Base-by-base conservation (phyloP, 345 rosid genomes). In the Streptanthus diversifolius region DNA sequence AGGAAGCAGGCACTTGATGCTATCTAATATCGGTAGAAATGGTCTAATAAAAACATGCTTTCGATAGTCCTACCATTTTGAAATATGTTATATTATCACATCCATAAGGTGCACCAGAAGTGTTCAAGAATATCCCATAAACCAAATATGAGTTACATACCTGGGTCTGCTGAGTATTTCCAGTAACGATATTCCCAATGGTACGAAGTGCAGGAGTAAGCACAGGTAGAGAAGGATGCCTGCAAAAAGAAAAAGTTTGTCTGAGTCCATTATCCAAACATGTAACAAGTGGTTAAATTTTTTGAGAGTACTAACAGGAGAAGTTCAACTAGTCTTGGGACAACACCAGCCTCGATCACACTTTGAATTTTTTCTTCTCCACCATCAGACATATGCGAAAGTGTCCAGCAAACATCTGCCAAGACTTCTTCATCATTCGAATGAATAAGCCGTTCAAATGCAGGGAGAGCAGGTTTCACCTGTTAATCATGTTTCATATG, bases 131-230 rank as follows among this genome's bases (percentile, higher is more conserved):
- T 4, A 29, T 24, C 13, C 19, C n/a, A 25, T 63, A 18, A 41
- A 25, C 8, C 40, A 54, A 9, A 52, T 24, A 24, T 37, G 72
- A 22, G 41, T 47, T 25, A 15, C 41, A 65, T 45, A 84, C 85
- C 82, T 82, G 83, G 33, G 88, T 89, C 73, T 87, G 95, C 76
- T 74, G 62, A 72, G 83, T 85, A 77, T 91, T 89, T 45, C 96
- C 97, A 8, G 93, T 82, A 51, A 84, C 96, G 62, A 91, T 88
- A 71, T 89, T 89, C 52, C 97, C 93, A 57, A 89, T 83, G 5
- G 86, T 76, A 12, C 90, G 92, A 21, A 92, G 83, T 32, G 90
- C 98, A 73, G 97, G 96, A 76, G 82, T 83, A 63, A 82, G 73
- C 74, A 86, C 88, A 8, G 84, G 43, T 21, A 85, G 84, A 62